A percentile compares a stretch with the other conserved stretches of the same genome.
Conservation (phyloP, 2,329 filamentous ascomycete species). For the Scedosporium dehoogii region DNA sequence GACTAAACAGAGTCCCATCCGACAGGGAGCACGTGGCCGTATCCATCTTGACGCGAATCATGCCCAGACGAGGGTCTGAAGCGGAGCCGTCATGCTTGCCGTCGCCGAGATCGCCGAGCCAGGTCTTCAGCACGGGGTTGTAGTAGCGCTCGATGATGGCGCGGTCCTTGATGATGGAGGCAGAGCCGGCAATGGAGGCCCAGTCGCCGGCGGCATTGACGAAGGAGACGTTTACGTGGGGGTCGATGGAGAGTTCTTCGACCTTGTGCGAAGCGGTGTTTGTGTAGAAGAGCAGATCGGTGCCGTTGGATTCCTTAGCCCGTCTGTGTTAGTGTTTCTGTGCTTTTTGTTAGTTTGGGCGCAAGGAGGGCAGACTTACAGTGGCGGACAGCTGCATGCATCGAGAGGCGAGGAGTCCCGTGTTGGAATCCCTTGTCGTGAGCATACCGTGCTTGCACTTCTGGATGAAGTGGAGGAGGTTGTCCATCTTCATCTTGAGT, state of each 20-base stretch:
- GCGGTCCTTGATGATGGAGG: conserved; percentile 60
- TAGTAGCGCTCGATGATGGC: conserved; percentile 65
- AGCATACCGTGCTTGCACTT: conserved; percentile 80
- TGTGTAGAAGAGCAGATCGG: conserved; percentile 83
- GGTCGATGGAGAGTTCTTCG: conserved; percentile 62
- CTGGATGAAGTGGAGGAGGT: conserved; percentile 60
- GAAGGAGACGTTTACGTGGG: conserved; percentile 74
- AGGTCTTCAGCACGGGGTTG: conserved; percentile 62
- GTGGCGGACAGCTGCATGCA: conserved; percentile 79
- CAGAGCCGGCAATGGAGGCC: conserved; percentile 74
- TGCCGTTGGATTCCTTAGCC: conserved; percentile 59
- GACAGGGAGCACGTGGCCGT: conserved; percentile 64
- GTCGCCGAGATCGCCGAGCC: conserved; percentile 78
- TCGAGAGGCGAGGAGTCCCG: conserved; percentile 62
- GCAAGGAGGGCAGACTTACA: conserved; percentile 32
- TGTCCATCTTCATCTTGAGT: conserved; percentile 66
- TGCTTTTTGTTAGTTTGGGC: no score
- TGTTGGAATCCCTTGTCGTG: conserved; percentile 61
- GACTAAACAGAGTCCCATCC: conserved; percentile 51
- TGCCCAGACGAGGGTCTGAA: conserved; percentile 69
- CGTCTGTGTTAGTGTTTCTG: background rate
- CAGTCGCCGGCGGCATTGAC: conserved; percentile 68
- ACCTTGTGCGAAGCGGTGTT: conserved; percentile 88
- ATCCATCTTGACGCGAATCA: conserved; percentile 67
- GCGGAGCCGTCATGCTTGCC: conserved; percentile 74